Evolutionary conservation across 306 rosid genomes (phyloP).

Genomic region (Nissolia schottii): DNA sequence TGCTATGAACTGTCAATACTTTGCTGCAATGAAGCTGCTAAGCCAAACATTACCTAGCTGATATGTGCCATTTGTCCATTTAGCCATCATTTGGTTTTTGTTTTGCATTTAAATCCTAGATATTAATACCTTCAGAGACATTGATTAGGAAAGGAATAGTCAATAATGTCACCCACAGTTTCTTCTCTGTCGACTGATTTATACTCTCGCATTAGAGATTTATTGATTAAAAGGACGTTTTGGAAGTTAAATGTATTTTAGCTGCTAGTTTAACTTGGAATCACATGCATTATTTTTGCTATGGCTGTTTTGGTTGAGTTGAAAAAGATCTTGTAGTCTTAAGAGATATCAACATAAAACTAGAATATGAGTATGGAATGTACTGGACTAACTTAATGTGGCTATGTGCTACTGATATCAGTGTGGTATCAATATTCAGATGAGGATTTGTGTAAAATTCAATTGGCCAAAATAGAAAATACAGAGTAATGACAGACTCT

Average conservation of each 20-base stretch:
- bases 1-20: background rate
- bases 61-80: background rate
- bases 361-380: background rate
- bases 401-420: background rate
- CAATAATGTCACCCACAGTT: background rate
- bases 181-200: slow-evolving; percentile 7
- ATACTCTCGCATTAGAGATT: background rate
- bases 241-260: background rate
- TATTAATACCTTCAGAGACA: background rate
- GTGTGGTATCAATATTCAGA: background rate
- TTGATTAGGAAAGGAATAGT: background rate
- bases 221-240: background rate
- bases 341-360: background rate
- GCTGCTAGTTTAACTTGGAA: background rate
- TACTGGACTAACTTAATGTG: background rate
- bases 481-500: background rate
- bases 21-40: background rate
- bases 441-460: background rate
- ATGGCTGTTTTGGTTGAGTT: slow-evolving; percentile 16
- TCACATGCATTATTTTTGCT: background rate
- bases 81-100: background rate
- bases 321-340: background rate
- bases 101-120: background rate
- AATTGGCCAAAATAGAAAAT: background rate
- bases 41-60: background rate